Conservation (phyloP, 2,329 filamentous ascomycete species). For the Lachnellula cervina region DNA sequence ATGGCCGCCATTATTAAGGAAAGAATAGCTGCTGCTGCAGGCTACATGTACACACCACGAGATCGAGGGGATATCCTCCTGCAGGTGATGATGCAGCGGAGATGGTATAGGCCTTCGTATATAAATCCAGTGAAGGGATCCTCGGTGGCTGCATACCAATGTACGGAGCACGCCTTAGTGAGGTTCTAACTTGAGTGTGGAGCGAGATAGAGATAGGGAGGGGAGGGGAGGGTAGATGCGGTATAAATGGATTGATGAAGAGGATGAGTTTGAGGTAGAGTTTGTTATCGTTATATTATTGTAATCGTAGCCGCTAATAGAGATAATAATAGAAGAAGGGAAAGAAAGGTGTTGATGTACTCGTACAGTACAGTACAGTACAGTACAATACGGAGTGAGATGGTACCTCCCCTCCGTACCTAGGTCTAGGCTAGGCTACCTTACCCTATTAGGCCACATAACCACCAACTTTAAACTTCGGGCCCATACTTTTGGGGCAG, state of each 20-base stretch:
- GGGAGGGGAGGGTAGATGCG: neutral
- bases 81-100: slow-evolving; percentile 6
- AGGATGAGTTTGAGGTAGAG: neutral
- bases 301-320: neutral
- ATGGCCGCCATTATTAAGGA: neutral
- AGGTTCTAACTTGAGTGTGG: neutral
- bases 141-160: neutral
- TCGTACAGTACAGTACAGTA: too few species aligned
- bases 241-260: neutral
- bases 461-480: too few species aligned
- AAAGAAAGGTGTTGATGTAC: too few species aligned
- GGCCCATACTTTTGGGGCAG: too few species aligned
- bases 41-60: neutral
- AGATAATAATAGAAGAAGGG: neutral
- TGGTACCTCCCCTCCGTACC: too few species aligned
- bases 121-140: neutral
- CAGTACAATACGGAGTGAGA: too few species aligned
- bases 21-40: neutral
- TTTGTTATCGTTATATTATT: too few species aligned
- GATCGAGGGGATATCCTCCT: slow-evolving; percentile 6
- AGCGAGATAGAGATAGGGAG: neutral
- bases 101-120: neutral
- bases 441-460: too few species aligned
- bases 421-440: too few species aligned
- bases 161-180: neutral